Base-by-base conservation (phyloP, 257 asterid species). In the Sherardia arvensis region DNA sequence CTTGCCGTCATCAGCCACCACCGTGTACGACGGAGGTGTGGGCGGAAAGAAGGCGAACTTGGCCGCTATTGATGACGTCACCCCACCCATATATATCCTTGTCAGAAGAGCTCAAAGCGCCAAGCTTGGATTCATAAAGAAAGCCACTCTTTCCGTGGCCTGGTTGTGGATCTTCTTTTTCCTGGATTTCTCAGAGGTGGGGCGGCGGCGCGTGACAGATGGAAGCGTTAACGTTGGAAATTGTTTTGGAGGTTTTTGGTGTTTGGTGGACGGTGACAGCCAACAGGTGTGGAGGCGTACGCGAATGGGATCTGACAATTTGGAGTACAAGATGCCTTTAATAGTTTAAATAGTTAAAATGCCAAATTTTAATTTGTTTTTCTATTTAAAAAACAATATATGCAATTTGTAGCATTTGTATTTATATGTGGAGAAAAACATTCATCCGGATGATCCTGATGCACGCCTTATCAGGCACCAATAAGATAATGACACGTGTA, bases 41-140 rank as follows among this genome's bases (percentile, higher is more conserved):
- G 97, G 96, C 49, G 97, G 99, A 71, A 90, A 93, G 70, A 93
- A 93, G 26, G 99, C 99, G 72, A 93, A 90, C 81, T 93, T 93
- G 62, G 99, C 95, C 33, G 97, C 99, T 77, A 93, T 90, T 65
- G 97, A 90, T 67, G 96, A 89, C 75, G 96, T 85, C 78, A 93
- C 97, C 69, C 96, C 97, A 60, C 99, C 99, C 99, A 89, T 89
- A 27, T 89, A 27, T 28, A 1, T 49, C 26, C 49, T 25, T 64
- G 57, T 29, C 53, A 53, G 9, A 43, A 53, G 9, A 43, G 57
- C 66, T 66, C 57, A 62, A 40, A 25, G 47, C n/a, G 30, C 32
- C 28, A 45, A 57, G n/a, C 32, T 57, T 29, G 70, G 59, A 74
- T 71, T 83, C 87, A 83, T 82, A 79, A 75, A 77, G 55, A 69